Evolutionary conservation across 371 early-diverging fungal genomes (phyloP).

Genomic region (Mortierella sp.): DNA sequence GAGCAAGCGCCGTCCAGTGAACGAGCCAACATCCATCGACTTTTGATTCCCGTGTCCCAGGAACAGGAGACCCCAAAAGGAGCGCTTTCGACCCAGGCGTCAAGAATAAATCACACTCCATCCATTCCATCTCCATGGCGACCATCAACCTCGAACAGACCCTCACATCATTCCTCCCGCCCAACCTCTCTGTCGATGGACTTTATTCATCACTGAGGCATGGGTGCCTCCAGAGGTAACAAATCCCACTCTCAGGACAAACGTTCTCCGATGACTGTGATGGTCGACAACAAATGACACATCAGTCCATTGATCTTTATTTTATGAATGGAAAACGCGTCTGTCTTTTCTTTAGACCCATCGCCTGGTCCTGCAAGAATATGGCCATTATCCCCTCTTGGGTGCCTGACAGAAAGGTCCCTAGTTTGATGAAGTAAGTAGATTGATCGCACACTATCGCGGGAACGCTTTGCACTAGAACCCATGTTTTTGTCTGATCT

Average conservation of each 20-base stretch:
- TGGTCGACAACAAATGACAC: background rate
- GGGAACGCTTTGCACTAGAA: background rate
- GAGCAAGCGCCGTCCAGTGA: background rate
- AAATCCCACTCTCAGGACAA: background rate
- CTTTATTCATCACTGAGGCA: conserved; percentile 47
- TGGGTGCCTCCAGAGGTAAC: conserved; percentile 54
- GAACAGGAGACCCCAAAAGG: background rate
- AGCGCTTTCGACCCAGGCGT: background rate
- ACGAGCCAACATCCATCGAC: background rate
- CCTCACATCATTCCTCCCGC: conserved; percentile 44
- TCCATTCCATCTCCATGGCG: conserved; percentile 19
- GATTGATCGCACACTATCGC: background rate
- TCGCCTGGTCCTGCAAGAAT: conserved; percentile 57
- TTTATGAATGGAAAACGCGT: background rate
- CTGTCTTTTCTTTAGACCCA: conserved; percentile 29
- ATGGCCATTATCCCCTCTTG: conserved; percentile 51
- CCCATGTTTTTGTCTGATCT: background rate
- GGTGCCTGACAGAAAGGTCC: conserved; percentile 52
- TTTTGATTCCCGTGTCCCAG: background rate
- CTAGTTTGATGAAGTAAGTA: conserved; percentile 57
- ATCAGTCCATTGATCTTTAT: background rate
- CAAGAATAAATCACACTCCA: background rate
- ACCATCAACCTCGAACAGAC: conserved; percentile 27
- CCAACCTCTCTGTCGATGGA: conserved; percentile 50
- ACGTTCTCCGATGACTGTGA: too few relatives aligned